phyloP scores from a whole-genome alignment of 2,329 filamentous ascomycete species.

The Beauveria caledonica region DNA sequence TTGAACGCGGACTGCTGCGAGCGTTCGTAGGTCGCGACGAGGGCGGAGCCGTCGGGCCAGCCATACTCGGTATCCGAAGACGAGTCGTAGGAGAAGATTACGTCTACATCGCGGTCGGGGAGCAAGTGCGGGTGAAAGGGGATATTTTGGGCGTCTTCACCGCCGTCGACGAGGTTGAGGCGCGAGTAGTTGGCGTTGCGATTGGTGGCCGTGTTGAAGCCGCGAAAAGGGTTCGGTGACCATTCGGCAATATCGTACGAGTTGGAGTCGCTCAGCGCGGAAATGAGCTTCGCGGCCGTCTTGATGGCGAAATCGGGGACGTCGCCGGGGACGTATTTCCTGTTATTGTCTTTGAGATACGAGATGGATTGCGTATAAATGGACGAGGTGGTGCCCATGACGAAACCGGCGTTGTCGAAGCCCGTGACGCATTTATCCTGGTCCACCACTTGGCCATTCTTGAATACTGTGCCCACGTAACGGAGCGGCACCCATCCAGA shows the following conservation, averaged over 20 bases:
- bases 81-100: conserved; percentile 73
- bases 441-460: conserved; percentile 47
- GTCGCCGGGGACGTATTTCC: conserved; percentile 20
- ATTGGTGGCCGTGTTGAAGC: conserved; percentile 53
- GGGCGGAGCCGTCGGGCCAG: conserved; percentile 71
- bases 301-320: conserved; percentile 42
- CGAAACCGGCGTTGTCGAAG: conserved; percentile 73
- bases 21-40: conserved; percentile 67
- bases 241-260: conserved; percentile 68
- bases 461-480: conserved; percentile 68
- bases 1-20: conserved; percentile 42
- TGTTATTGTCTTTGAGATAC: conserved; percentile 36
- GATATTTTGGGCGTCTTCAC: conserved; percentile 70
- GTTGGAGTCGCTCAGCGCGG: conserved; percentile 40
- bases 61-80: conserved; percentile 60
- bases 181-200: conserved; percentile 41
- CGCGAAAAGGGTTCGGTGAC: conserved; percentile 65
- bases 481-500: conserved; percentile 63
- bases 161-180: conserved; percentile 70
- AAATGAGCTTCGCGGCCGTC: conserved; percentile 44
- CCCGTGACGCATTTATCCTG: conserved; percentile 61
- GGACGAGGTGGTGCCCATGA: conserved; percentile 80
- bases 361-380: conserved; percentile 76
- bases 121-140: conserved; percentile 72
- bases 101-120: conserved; percentile 62